Percentiles rank a stretch among this genome's conserved stretches.
These are phyloP conservation scores for Adansonia gregorii DNA, from an alignment of 441 rosid species.

Conservation along the genomic window DNA sequence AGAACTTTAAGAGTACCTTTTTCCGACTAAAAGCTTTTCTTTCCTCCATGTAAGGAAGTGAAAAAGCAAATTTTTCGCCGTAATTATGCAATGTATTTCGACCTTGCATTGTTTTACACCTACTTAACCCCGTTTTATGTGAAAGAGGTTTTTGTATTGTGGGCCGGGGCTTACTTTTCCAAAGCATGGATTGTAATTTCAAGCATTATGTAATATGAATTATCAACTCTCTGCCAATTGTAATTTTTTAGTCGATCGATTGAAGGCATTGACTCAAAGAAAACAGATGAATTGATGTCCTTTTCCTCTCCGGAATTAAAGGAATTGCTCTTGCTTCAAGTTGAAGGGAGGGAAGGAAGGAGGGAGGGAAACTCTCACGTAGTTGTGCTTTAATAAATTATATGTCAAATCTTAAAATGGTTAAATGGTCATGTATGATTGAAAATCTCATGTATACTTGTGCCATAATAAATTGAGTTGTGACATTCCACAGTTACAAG, in stretches of 20 bases:
- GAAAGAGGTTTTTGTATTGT: neutral
- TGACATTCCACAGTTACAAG: no score
- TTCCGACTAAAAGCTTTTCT: neutral
- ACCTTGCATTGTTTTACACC: neutral
- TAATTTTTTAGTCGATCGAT: neutral
- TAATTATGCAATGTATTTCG: neutral
- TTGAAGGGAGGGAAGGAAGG: neutral
- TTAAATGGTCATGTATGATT: no score
- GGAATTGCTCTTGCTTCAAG: neutral
- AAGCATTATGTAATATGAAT: neutral
- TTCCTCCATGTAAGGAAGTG: neutral
- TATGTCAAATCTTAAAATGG: no score
- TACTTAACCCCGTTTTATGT: neutral
- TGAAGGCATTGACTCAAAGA: neutral
- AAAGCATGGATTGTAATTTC: neutral
- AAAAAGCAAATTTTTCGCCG: neutral
- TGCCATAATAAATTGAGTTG: no score
- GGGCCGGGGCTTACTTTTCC: neutral
- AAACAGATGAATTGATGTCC: neutral
- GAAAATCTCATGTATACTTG: no score
- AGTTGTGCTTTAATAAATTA: neutral
- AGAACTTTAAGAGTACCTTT: neutral
- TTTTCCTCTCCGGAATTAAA: conserved; percentile 18
- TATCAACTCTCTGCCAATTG: neutral
- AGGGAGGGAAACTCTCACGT: neutral